Percentiles rank a stretch among this genome's conserved stretches.
Conservation (phyloP, 331 rosid species). For the Rosa hybrid region DNA sequence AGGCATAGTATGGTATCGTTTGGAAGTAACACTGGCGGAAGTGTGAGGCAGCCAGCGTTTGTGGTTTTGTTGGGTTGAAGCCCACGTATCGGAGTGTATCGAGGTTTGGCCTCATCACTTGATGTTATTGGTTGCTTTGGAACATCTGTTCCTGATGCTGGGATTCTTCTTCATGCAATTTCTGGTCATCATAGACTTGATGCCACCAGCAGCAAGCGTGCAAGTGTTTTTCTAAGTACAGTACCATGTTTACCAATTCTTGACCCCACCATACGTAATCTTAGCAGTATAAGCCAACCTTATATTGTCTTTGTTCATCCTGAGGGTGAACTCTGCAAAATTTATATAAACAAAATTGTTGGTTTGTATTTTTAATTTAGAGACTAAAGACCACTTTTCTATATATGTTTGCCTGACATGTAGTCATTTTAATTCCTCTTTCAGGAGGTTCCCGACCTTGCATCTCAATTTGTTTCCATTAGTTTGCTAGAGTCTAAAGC, state of each 20-base stretch:
- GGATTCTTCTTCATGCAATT: slow-evolving; percentile 85
- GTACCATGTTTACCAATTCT: background rate
- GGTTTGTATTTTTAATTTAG: background rate
- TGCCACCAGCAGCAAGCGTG: slow-evolving; percentile 89
- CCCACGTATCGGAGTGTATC: slow-evolving; percentile 97
- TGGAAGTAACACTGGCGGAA: slow-evolving; percentile 99
- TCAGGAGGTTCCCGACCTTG: slow-evolving; percentile 77
- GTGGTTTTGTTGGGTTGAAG: slow-evolving; percentile 97
- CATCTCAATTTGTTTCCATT: slow-evolving; percentile 45
- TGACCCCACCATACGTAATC: slow-evolving; percentile 8
- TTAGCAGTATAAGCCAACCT: slow-evolving; percentile 6
- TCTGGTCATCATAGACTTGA: slow-evolving; percentile 89
- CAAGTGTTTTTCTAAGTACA: slow-evolving; percentile 22
- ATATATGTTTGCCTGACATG: background rate
- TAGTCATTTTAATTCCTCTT: slow-evolving; percentile 2
- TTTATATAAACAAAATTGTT: background rate
- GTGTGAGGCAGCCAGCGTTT: slow-evolving; percentile 98
- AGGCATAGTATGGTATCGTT: slow-evolving; percentile 87
- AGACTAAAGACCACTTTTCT: background rate
- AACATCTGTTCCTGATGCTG: slow-evolving; percentile 84
- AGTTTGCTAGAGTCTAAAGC: slow-evolving; percentile 71
- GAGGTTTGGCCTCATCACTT: slow-evolving; percentile 91
- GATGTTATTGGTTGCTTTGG: slow-evolving; percentile 98
- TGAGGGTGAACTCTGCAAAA: background rate
- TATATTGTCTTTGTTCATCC: background rate